Percentiles rank a stretch among this genome's conserved stretches.
phyloP scores from a whole-genome alignment of 495 filamentous ascomycete species.

The Durotheca rogersii region DNA sequence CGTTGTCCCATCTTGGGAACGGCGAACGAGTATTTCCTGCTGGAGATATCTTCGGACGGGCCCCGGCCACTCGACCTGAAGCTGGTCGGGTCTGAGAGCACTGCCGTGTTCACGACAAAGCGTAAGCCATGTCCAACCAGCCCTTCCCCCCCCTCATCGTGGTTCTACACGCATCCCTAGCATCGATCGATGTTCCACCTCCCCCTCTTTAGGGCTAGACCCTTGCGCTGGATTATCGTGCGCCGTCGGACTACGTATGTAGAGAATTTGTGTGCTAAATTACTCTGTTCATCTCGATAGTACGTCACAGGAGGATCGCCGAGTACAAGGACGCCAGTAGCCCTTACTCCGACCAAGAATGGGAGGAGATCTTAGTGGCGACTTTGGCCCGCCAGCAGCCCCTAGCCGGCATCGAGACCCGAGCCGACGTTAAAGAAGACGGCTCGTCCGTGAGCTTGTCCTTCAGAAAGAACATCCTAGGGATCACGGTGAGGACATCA shows the following conservation, averaged over 20 bases:
- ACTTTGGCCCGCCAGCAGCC: conserved; percentile 39
- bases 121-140: conserved; percentile 25
- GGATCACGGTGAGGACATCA: conserved; percentile 47
- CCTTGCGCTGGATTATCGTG: conserved; percentile 18
- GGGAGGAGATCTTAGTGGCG: conserved; percentile 46
- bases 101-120: conserved; percentile 33
- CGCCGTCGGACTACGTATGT: conserved; percentile 2
- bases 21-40: conserved; percentile 28
- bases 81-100: conserved; percentile 33
- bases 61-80: conserved; percentile 33
- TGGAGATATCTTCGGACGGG: conserved; percentile 29
- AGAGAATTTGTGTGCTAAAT: conserved; percentile 22
- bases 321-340: conserved; percentile 35
- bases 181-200: too few relatives aligned
- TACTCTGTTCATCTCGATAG: conserved; percentile 21
- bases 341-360: conserved; percentile 45
- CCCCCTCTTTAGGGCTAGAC: conserved; percentile 6
- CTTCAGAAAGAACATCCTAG: conserved; percentile 47
- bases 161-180: neutral
- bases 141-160: too few relatives aligned
- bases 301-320: conserved; percentile 32
- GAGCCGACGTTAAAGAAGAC: conserved; percentile 38
- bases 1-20: conserved; percentile 32
- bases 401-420: conserved; percentile 44
- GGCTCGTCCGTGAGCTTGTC: conserved; percentile 40